phyloP scores from a whole-genome alignment of 305 asterid species.

The Withania somnifera region DNA sequence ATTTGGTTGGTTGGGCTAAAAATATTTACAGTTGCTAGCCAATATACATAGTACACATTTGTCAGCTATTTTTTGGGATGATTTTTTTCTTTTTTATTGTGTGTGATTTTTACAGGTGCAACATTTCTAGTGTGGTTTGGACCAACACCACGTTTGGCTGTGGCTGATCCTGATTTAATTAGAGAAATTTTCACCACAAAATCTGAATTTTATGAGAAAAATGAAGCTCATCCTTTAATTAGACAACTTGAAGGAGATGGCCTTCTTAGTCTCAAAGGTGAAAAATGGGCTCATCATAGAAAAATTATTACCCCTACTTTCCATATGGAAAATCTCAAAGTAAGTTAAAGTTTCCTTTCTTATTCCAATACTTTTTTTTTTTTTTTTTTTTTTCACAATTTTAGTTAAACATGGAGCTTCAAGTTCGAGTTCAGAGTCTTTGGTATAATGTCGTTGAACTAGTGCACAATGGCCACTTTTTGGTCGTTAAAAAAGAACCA shows the following conservation, averaged over 20 bases:
- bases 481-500: neutral
- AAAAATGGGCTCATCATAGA: constrained; percentile 41
- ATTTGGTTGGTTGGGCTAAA: too few relatives aligned
- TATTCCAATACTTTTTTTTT: neutral
- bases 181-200: constrained; percentile 33
- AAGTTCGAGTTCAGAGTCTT: too few relatives aligned
- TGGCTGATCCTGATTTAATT: constrained; percentile 38
- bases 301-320: constrained; percentile 40
- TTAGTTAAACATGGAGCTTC: too few relatives aligned
- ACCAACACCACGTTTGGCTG: constrained; percentile 31
- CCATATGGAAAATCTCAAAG: constrained; percentile 40
- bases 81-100: neutral
- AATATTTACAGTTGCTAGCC: neutral
- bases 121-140: constrained; percentile 43
- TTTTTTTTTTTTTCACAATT: too few relatives aligned
- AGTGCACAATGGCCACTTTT: neutral
- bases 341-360: neutral
- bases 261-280: constrained; percentile 34
- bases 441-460: neutral
- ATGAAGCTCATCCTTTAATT: constrained; percentile 33
- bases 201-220: constrained; percentile 36
- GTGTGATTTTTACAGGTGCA: constrained; percentile 20
- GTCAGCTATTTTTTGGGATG: neutral
- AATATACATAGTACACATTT: neutral
- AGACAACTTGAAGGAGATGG: constrained; percentile 43